A percentile compares a stretch with the other conserved stretches of the same genome.
These are phyloP conservation scores for Xylaria castorea DNA, from an alignment of 495 filamentous ascomycete genomes.

Conservation along the genomic window DNA sequence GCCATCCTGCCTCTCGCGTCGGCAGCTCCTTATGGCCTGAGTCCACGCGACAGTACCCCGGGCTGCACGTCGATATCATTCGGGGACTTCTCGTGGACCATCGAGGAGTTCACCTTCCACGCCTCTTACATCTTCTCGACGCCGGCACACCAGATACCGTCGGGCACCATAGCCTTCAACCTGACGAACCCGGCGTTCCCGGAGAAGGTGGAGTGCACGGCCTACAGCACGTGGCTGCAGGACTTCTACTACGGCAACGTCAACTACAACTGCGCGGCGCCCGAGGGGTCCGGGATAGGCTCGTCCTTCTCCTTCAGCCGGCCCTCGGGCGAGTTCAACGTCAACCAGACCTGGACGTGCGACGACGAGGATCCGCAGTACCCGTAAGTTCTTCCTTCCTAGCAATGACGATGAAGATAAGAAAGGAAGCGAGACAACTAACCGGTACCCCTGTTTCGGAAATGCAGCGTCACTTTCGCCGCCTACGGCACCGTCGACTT, in stretches of 20 bases:
- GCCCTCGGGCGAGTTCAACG: conserved; percentile 37
- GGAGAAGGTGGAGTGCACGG: conserved; percentile 44
- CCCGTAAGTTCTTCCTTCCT: conserved; percentile 40
- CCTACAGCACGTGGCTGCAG: conserved; percentile 46
- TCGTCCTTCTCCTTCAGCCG: conserved; percentile 47
- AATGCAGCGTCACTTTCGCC: conserved; percentile 43
- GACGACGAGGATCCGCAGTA: conserved; percentile 44
- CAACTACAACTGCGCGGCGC: conserved; percentile 45
- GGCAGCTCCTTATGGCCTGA: conserved; percentile 30
- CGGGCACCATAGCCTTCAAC: conserved; percentile 51
- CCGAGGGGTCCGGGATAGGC: conserved; percentile 29
- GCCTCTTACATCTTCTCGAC: conserved; percentile 51
- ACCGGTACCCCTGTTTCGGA: too few relatives aligned
- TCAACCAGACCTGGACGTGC: conserved; percentile 55
- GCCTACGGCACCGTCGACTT: conserved; percentile 44
- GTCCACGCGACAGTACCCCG: conserved; percentile 28
- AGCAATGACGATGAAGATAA: too few relatives aligned
- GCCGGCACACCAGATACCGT: conserved; percentile 53
- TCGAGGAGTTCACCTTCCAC: conserved; percentile 48
- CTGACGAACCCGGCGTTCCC: conserved; percentile 48
- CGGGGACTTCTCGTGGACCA: conserved; percentile 42
- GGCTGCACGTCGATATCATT: conserved; percentile 45
- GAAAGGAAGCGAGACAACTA: too few relatives aligned
- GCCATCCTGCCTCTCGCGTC: conserved; percentile 33
- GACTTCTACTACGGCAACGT: conserved; percentile 55